These are phyloP conservation scores for Dichotomopilus funicola DNA, from an alignment of 2,329 filamentous ascomycete genomes.

Conservation along the genomic window DNA sequence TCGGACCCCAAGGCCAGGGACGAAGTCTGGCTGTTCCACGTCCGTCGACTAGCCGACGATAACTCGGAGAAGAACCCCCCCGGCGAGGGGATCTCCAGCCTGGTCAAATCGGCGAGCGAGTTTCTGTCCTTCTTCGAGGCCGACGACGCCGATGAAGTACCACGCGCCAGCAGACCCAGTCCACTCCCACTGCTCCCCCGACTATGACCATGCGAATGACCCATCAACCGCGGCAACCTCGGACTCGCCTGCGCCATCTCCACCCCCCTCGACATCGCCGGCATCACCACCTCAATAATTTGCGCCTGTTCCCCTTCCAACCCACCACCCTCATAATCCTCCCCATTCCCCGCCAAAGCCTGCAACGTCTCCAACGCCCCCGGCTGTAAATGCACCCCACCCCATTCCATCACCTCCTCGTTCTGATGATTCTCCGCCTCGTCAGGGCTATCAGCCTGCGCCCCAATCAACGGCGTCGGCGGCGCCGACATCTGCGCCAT, in stretches of 20 bases:
- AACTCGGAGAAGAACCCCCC: constrained; percentile 87
- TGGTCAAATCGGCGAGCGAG: constrained; percentile 66
- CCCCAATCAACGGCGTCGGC: constrained; percentile 68
- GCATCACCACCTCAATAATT: constrained; percentile 43
- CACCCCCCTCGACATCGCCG: constrained; percentile 11
- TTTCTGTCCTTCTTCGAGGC: constrained; percentile 42
- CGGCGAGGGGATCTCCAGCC: constrained; percentile 83
- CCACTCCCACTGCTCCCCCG: too few relatives aligned
- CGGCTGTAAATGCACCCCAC: constrained; percentile 67
- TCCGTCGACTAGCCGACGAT: constrained; percentile 66
- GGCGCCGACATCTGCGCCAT: constrained; percentile 77
- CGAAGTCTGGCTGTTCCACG: constrained; percentile 60
- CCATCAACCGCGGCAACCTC: constrained; percentile 39
- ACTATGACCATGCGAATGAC: too few relatives aligned
- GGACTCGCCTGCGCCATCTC: constrained; percentile 48
- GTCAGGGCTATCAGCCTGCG: constrained; percentile 30
- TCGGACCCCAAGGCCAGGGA: too few relatives aligned
- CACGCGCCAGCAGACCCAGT: too few relatives aligned
- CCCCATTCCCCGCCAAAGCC: constrained; percentile 53
- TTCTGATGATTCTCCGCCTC: too few relatives aligned
- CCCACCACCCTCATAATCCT: constrained; percentile 48
- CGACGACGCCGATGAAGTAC: constrained; percentile 33
- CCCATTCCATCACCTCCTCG: constrained; percentile 58
- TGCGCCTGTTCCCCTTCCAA: constrained; percentile 48
- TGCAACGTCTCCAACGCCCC: constrained; percentile 76